These are phyloP conservation scores for Prunus mume DNA, from an alignment of 306 rosid genomes.

Conservation along the genomic window DNA sequence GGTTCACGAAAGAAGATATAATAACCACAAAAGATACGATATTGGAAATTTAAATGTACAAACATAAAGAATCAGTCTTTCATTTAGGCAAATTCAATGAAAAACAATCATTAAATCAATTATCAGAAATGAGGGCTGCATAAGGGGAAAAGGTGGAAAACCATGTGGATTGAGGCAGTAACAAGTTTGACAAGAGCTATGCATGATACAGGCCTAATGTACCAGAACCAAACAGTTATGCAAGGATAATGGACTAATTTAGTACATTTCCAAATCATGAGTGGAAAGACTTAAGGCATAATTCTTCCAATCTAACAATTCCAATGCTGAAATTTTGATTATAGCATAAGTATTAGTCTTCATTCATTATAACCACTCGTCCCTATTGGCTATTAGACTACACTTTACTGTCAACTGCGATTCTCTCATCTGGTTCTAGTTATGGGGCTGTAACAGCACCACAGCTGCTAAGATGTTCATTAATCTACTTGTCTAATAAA, in stretches of 20 bases:
- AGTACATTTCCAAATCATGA: background rate
- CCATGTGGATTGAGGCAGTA: background rate
- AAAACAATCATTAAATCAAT: background rate
- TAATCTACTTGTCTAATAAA: background rate
- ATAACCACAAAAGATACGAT: background rate
- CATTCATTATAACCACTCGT: background rate
- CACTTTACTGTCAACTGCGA: background rate
- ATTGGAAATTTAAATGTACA: background rate
- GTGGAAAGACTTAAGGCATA: no score
- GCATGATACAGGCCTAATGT: background rate
- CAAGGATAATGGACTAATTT: background rate
- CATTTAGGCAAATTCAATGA: background rate
- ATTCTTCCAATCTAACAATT: background rate
- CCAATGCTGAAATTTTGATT: background rate
- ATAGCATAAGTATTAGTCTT: background rate
- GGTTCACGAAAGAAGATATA: conserved; percentile 5
- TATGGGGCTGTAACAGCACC: background rate
- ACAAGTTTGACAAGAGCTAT: background rate
- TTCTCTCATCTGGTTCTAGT: background rate
- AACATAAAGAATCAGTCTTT: background rate
- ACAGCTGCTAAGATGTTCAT: background rate
- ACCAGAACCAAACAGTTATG: background rate
- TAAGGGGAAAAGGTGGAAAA: background rate
- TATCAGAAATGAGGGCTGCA: background rate
- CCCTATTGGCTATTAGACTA: no score